These are phyloP conservation scores for Fusarium sp. DNA, from an alignment of 2,329 filamentous ascomycete species.

Conservation along the genomic window DNA sequence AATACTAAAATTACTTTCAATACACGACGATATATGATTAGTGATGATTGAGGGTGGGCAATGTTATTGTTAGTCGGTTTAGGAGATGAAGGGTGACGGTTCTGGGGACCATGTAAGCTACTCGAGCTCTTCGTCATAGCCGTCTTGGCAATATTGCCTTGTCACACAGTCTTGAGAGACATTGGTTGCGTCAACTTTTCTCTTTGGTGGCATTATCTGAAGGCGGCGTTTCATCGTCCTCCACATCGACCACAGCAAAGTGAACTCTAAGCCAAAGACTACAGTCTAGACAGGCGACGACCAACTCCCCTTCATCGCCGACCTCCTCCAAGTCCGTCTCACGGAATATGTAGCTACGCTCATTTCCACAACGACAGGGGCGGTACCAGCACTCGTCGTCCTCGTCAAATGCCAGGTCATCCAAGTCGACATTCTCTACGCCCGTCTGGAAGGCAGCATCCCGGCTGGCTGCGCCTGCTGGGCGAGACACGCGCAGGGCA, in stretches of 20 bases:
- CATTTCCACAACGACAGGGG: slow-evolving; percentile 76
- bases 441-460: slow-evolving; percentile 67
- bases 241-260: slow-evolving; percentile 69
- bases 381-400: slow-evolving; percentile 67
- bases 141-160: not conserved
- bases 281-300: slow-evolving; percentile 77
- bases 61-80: not conserved
- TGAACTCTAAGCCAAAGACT: slow-evolving; percentile 77
- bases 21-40: slow-evolving; percentile 46
- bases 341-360: slow-evolving; percentile 70
- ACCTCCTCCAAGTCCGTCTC: slow-evolving; percentile 74
- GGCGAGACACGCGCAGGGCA: slow-evolving; percentile 58
- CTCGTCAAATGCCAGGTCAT: slow-evolving; percentile 73
- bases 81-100: not conserved
- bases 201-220: slow-evolving; percentile 32
- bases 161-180: not conserved
- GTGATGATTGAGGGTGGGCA: slow-evolving; percentile 22
- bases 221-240: slow-evolving; percentile 31
- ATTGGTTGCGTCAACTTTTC: slow-evolving; percentile 40
- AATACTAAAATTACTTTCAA: slow-evolving; percentile 65
- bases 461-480: slow-evolving; percentile 29
- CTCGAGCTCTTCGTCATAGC: not conserved
- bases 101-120: no score
- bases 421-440: slow-evolving; percentile 75
- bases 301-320: slow-evolving; percentile 71